Percentiles rank a stretch among this genome's conserved stretches.
Conservation (phyloP, 2,329 filamentous ascomycete genomes). For the Lasiodiplodia theobromae region DNA sequence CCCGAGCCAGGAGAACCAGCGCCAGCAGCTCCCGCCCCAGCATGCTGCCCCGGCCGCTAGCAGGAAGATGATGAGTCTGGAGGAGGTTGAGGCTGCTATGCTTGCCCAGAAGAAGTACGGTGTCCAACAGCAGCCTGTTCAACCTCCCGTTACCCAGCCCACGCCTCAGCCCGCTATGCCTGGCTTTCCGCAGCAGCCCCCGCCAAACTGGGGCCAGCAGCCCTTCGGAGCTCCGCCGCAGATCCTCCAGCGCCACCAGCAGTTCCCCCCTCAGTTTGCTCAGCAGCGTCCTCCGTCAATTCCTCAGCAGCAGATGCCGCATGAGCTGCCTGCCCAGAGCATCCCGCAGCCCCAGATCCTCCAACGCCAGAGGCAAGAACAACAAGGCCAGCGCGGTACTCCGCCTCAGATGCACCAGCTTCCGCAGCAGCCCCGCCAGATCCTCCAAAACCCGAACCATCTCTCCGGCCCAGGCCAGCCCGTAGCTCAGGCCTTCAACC, state of each 20-base stretch:
- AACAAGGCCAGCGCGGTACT: slow-evolving; percentile 33
- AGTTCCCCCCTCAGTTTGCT: slow-evolving; percentile 37
- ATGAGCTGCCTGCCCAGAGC: slow-evolving; percentile 52
- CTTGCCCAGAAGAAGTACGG: slow-evolving; percentile 69
- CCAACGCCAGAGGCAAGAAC: slow-evolving; percentile 45
- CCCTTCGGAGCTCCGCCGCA: slow-evolving; percentile 51
- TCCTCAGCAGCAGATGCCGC: slow-evolving; percentile 50
- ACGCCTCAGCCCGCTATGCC: slow-evolving; percentile 30
- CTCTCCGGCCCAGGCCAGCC: slow-evolving; percentile 55
- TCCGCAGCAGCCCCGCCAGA: slow-evolving; percentile 68
- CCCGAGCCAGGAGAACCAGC: slow-evolving; percentile 39
- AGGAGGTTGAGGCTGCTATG: slow-evolving; percentile 96
- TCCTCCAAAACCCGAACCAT: slow-evolving; percentile 80
- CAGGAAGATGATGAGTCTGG: slow-evolving; percentile 90
- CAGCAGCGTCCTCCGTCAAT: slow-evolving; percentile 49
- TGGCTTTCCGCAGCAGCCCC: slow-evolving; percentile 33
- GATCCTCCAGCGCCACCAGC: slow-evolving; percentile 58
- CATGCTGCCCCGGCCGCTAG: slow-evolving; percentile 42
- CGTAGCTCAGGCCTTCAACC: slow-evolving; percentile 38
- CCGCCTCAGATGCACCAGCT: slow-evolving; percentile 50
- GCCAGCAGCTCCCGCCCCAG: slow-evolving; percentile 33
- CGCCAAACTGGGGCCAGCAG: slow-evolving; percentile 30
- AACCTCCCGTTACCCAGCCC: slow-evolving; percentile 31
- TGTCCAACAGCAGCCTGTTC: slow-evolving; percentile 45
- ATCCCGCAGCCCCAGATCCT: slow-evolving; percentile 44